Evolutionary conservation across 164 flowering plant species (phyloP).

Genomic region (Umbilicus rupestris): DNA sequence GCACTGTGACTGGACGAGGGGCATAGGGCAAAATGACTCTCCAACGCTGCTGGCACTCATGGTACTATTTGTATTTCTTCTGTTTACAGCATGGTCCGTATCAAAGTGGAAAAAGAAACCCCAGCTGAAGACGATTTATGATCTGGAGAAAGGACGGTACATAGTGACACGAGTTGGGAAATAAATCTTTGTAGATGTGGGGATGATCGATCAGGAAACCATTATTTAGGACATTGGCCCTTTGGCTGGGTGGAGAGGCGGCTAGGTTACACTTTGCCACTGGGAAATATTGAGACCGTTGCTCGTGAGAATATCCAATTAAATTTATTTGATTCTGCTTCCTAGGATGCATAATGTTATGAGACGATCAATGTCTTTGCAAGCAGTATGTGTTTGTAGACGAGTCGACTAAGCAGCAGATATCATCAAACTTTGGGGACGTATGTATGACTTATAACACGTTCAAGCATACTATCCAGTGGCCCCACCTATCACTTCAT

Average conservation of each 20-base stretch:
- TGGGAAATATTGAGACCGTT: not conserved
- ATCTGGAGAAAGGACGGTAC: constrained; percentile 87
- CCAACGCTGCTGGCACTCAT: constrained; percentile 32
- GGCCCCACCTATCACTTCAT: not conserved
- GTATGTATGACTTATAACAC: no score
- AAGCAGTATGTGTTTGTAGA: not conserved
- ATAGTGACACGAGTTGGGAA: constrained; percentile 53
- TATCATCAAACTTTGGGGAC: no score
- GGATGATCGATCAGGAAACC: not conserved
- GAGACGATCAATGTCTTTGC: not conserved
- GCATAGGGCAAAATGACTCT: constrained; percentile 28
- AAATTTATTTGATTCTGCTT: no score
- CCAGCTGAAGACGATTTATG: constrained; percentile 78
- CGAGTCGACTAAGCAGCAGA: no score
- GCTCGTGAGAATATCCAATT: not conserved
- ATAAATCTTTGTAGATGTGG: constrained; percentile 7
- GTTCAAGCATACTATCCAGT: no score
- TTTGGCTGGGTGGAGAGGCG: not conserved
- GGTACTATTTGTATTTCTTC: constrained; percentile 26
- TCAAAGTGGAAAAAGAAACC: constrained; percentile 73
- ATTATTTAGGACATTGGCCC: no score
- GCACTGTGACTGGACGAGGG: constrained; percentile 26
- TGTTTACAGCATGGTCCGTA: constrained; percentile 44
- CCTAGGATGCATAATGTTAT: no score
- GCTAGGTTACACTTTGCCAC: not conserved